These are phyloP conservation scores for Talaromyces liani DNA, from an alignment of 495 filamentous ascomycete species.

Conservation along the genomic window DNA sequence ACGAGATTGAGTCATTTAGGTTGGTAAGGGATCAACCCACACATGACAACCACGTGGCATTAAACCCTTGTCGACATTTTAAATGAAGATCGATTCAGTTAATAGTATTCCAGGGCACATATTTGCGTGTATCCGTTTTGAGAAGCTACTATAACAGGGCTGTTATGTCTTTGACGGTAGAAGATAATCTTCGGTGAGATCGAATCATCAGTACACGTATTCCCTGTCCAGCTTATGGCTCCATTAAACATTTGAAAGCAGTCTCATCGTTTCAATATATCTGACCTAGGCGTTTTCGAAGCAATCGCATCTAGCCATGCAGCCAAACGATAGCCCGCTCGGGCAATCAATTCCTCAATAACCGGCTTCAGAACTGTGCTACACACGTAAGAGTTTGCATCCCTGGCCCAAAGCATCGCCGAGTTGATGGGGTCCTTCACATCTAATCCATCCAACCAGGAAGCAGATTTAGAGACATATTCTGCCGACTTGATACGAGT, in stretches of 20 bases:
- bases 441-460: constrained; percentile 43
- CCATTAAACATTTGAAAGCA: too few species aligned
- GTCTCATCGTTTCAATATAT: neutral
- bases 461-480: constrained; percentile 37
- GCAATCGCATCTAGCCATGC: constrained; percentile 52
- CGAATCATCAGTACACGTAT: too few species aligned
- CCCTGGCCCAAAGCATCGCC: constrained; percentile 46
- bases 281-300: neutral
- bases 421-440: constrained; percentile 25
- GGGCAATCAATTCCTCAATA: constrained; percentile 67
- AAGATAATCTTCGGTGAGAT: too few species aligned
- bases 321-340: constrained; percentile 62
- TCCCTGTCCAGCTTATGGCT: too few species aligned
- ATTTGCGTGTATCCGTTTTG: neutral
- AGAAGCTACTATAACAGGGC: neutral
- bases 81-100: too few species aligned
- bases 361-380: constrained; percentile 45
- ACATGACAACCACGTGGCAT: neutral
- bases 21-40: too few species aligned
- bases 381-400: constrained; percentile 53
- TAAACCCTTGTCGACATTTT: neutral
- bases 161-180: neutral
- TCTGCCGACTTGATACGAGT: constrained; percentile 8
- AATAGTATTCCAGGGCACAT: neutral
- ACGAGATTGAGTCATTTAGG: too few species aligned